phyloP scores from a whole-genome alignment of 2,329 filamentous ascomycete species.

The Cordyceps tenuipes region DNA sequence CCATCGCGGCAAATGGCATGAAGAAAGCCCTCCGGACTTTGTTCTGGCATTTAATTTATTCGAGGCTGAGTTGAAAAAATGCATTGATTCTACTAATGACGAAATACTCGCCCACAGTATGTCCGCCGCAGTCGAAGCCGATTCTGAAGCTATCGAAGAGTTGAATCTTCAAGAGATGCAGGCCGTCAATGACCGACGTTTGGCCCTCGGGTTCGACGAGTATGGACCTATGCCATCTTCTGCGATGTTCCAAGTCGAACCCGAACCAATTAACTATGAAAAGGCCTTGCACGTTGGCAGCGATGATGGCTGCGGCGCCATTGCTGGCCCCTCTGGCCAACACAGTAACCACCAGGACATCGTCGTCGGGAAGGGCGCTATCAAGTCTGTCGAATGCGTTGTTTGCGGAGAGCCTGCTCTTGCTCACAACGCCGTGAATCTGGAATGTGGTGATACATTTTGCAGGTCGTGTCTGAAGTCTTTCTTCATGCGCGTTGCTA shows the following conservation, averaged over 20 bases:
- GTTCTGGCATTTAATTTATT: conserved; percentile 11
- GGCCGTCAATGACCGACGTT: background rate
- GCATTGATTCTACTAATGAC: conserved; percentile 5
- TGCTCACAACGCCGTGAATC: background rate
- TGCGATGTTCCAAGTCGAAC: too few species aligned
- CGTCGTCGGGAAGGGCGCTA: too few species aligned
- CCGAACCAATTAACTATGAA: too few species aligned
- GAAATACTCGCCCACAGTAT: conserved; percentile 11
- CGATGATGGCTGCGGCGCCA: too few species aligned
- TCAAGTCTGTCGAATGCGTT: too few species aligned
- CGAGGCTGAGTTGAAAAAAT: background rate
- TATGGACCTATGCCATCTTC: too few species aligned
- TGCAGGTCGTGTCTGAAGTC: conserved; percentile 11
- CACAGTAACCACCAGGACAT: too few species aligned
- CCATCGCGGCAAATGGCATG: conserved; percentile 8
- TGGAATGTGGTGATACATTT: conserved; percentile 10
- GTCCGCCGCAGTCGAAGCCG: conserved; percentile 11
- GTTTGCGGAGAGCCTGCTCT: background rate
- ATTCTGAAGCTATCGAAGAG: conserved; percentile 7
- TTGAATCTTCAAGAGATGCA: background rate
- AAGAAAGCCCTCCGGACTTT: conserved; percentile 8
- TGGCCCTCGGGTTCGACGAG: too few species aligned
- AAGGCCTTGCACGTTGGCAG: too few species aligned
- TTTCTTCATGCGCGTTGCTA: conserved; percentile 10
- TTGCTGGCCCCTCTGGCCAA: too few species aligned